These are phyloP conservation scores for Boletus subparvulus DNA, from an alignment of 768 basidiomycete genomes.

Conservation along the genomic window DNA sequence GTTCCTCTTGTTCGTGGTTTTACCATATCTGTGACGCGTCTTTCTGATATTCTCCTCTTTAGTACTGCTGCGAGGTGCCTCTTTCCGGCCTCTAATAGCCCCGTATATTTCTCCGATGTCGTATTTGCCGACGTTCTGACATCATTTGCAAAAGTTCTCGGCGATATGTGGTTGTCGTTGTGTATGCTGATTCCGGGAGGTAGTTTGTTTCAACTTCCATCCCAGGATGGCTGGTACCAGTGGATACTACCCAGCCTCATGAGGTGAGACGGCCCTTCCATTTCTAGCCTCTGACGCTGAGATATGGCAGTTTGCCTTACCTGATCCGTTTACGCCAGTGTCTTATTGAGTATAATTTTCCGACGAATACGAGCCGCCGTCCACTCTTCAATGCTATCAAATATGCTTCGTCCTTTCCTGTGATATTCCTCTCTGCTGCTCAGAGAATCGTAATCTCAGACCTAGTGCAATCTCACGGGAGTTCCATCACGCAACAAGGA, in stretches of 20 bases:
- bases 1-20: conserved; percentile 68
- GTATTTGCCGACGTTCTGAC: conserved; percentile 95
- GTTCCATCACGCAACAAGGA: conserved; percentile 39
- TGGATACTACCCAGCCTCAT: conserved; percentile 85
- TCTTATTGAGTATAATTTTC: conserved; percentile 72
- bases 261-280: conserved; percentile 54
- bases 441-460: conserved; percentile 74
- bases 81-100: conserved; percentile 54
- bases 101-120: conserved; percentile 87
- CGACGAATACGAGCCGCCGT: conserved; percentile 60
- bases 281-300: conserved; percentile 2
- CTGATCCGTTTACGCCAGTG: conserved; percentile 93
- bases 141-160: conserved; percentile 94
- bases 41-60: conserved; percentile 3
- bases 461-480: conserved; percentile 48
- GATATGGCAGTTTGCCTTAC: conserved; percentile 68
- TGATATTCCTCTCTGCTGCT: conserved; percentile 90
- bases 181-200: conserved; percentile 87
- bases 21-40: neutral
- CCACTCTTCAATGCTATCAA: conserved; percentile 91
- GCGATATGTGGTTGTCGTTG: conserved; percentile 87
- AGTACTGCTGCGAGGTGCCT: conserved; percentile 79
- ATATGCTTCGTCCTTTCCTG: conserved; percentile 95
- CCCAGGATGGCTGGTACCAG: conserved; percentile 58
- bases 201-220: conserved; percentile 64